Evolutionary conservation across 352 stramenopile genomes (phyloP), one percentile per base, ranked within the genome.

Genomic region (Globisporangium rhizosaccharum): DNA sequence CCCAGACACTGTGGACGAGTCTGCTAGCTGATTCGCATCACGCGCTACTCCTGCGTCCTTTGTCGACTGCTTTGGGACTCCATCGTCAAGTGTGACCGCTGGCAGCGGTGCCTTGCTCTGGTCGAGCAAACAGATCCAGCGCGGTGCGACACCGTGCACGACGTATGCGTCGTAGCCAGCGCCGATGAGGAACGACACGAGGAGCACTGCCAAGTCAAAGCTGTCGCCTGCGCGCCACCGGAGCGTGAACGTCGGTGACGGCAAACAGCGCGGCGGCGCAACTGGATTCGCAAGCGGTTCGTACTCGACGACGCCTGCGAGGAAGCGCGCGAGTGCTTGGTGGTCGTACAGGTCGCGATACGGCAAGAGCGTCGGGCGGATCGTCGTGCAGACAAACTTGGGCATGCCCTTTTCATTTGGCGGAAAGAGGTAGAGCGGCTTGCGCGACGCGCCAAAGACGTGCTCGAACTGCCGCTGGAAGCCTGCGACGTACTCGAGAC

Each of bases 101-200:
- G 89, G 87, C 33, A 91, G 82, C 11, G 67, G 59, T 12, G 81
- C 87, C 20, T 88, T 79, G 50, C 75, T 96, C 61, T 97, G 89
- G 68, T 98, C 93, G n/a, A 95, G 57, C 0, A 97, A 65, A 54
- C 90, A 96, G 26, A 98, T 83, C 78, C 87, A 97, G 3, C 66
- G 68, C 12, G 92, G 90, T 4, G 91, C 93, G 14, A 75, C 64
- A 2, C 96, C 96, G 39, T 93, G 76, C 8, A 98, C 92, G 12
- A 98, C 89, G 62, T 97, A 98, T 3, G 95, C 95, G 61, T 99
- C 95, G 65, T 98, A 98, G 0, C 95, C 95, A 8, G 86, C 84
- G 15, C 95, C 96, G 41, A 98, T 75, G 14, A 99, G 75, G 44
- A 98, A 97, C 10, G 88, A 97, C 30, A 63, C 79, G 0, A 98